Conservation (phyloP, 306 rosid genomes). For the Trifolium repens region DNA sequence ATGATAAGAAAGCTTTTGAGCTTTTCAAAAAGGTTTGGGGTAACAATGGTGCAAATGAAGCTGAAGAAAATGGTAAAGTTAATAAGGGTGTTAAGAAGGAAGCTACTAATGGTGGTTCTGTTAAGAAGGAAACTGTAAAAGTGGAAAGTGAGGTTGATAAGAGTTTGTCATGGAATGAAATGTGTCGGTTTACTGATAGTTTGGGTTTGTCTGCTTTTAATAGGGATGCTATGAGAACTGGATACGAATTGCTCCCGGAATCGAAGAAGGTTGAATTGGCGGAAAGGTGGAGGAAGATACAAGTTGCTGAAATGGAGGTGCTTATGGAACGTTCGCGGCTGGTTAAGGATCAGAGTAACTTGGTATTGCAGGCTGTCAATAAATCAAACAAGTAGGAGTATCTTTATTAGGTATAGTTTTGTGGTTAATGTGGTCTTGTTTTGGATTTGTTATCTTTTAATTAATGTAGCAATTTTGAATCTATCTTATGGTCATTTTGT, state of each 20-base stretch:
- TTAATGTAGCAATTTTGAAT: background rate
- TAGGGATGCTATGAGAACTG: slow-evolving; percentile 46
- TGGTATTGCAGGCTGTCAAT: slow-evolving; percentile 52
- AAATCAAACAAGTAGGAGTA: slow-evolving; percentile 40
- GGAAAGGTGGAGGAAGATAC: slow-evolving; percentile 57
- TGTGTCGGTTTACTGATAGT: slow-evolving; percentile 39
- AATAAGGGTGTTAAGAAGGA: slow-evolving; percentile 53
- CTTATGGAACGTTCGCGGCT: slow-evolving; percentile 44
- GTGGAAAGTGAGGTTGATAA: slow-evolving; percentile 15
- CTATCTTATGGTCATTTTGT: background rate
- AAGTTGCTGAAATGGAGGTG: slow-evolving; percentile 57
- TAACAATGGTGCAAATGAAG: background rate
- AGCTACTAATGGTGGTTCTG: background rate
- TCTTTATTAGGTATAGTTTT: slow-evolving; percentile 27
- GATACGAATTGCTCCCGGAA: slow-evolving; percentile 47
- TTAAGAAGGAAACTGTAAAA: slow-evolving; percentile 33
- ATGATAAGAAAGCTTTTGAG: slow-evolving; percentile 52
- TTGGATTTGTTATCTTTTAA: background rate
- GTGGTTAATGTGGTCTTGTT: background rate
- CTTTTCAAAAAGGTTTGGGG: slow-evolving; percentile 66
- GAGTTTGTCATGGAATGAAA: slow-evolving; percentile 33
- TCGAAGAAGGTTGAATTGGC: slow-evolving; percentile 56
- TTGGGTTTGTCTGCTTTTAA: slow-evolving; percentile 35
- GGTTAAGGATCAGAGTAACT: slow-evolving; percentile 42
- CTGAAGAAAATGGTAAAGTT: slow-evolving; percentile 30